Base-by-base conservation (phyloP, 805 yeast species). In the Candida silvatica region DNA sequence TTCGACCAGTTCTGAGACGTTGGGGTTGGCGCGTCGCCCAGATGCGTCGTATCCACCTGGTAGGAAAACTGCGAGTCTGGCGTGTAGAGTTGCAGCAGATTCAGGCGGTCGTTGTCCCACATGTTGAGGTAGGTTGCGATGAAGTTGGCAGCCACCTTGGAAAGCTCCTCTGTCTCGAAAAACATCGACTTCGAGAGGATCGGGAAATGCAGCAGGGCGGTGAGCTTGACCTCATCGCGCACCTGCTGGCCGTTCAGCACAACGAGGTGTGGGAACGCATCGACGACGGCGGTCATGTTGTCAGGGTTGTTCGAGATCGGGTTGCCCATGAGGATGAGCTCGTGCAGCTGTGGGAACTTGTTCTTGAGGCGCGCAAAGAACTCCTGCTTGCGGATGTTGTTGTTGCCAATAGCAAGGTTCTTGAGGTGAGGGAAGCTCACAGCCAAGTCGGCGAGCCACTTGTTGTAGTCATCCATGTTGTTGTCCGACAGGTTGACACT, bases 31-130 rank as follows among this genome's bases (percentile, higher is more conserved):
- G 25, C 11, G 22, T 52, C 58, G 0, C 51, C 46, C 17, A 57
- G 45, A 30, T 80, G 80, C 0, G 77, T 62, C 1, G 84, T 64
- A 58, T 86, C 94, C 17, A 80, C 75, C 40, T 83, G 80, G 36
- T 81, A 53, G 0, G 97, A 87, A 48, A 92, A 90, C 51, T 81
- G 84, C 0, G 97, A 85, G 48, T 80, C 81, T 32, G 73, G 71
- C 35, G 92, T 85, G 54, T 92, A 92, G 20, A 92, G 62, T 29
- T 71, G 68, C 55, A 80, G 53, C 32, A 92, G 63, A 37, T 80
- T 88, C 7, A 66, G 49, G 40, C 98, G 64, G 50, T 83, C 77
- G 5, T 69, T 48, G 60, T 92, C 98, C 94, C 95, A 92, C 32
- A 80, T 61, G 36, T 77, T 75, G 39, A 83, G 63, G 56, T 72